Evolutionary conservation across 2,329 filamentous ascomycete species (phyloP), one percentile per base, ranked within the genome.

Genomic region (Blastomyces silverae): DNA sequence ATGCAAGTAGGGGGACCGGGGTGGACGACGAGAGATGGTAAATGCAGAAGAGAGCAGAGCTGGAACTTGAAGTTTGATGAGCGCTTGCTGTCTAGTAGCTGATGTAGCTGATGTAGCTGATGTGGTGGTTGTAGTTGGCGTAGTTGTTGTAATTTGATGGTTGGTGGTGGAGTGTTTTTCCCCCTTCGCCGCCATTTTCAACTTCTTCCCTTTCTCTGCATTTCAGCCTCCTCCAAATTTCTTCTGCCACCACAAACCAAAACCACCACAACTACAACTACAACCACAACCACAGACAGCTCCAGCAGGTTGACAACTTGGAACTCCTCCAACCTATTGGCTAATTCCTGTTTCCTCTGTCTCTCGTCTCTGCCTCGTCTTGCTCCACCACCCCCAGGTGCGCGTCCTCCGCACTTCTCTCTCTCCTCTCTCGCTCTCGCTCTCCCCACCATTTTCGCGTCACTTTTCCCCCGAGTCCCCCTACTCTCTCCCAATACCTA

Each of bases 371-470:
- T 11, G 34, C 28, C 11, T 17, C 17, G 3, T 3, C n/a, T 53
- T 28, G 15, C 11, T 22, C 22, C 22, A 15, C 6, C 31, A 7
- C 7, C 31, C 31, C 31, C 34, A 37, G 5, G 22, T 53, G 22
- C 22, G 22, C 50, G 50, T 53, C 22, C 22, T 53, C 50, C 53
- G 7, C 28, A 31, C 53, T 34, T 20, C 53, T 56, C 0, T 37
- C 7, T 13, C 34, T 13, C 28, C 3, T 31, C 25, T 17, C 50
- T 53, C 25, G 17, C 22, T 13, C 22, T 31, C 2, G 2, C 11
- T 53, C 57, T 60, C 58, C 58, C 58, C 58, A 31, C 58, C 58
- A 61, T 61, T 48, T 48, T 61, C 58, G 58, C 58, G 58, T 61
- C 58, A 28, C 58, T 50, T 17, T 31, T 10, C 22, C 22, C 58